Evolutionary conservation across 495 filamentous ascomycete genomes (phyloP), one percentile per base, ranked within the genome.

Genomic region (Extremus antarcticus): DNA sequence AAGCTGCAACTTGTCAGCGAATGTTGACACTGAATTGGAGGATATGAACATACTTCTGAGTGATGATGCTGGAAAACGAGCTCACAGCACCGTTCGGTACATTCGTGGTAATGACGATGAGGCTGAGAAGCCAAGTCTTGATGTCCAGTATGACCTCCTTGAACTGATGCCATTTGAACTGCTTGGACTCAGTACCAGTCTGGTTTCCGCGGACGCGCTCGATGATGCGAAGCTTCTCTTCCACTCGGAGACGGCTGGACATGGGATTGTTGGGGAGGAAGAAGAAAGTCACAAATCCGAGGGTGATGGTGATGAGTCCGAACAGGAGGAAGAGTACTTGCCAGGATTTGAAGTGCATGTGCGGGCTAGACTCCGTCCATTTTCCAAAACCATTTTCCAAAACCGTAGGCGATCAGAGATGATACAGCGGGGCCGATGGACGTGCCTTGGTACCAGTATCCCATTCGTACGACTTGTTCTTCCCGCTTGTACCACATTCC

Each of bases 91-190:
- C 59, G 39, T 41, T 56, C 1, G 46, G 21, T 1, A 40, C 46
- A 23, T 17, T 22, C 20, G 21, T 9, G 53, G 9, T 32, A 11
- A 64, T 79, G 19, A 17, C 22, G 40, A 57, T 54, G n/a, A 56
- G 19, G 21, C n/a, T 10, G 3, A 56, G 51, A 0, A 59, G 24
- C 48, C 53, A 63, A 22, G 52, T 50, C 38, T 58, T 41, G 2
- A 48, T 43, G 46, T 58, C 55, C 13, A 24, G 13, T n/a, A 54
- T 22, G 25, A 11, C 17, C 25, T 58, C 55, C 16, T 58, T 3
- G 25, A 50, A 16, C 13, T 35, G 29, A 13, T 4, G 7, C 4
- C 7, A 13, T 35, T 35, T 35, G 29, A 35, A 35, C 29, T 35
- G 29, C 15, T 57, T 55, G 43, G 47, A 38, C 29, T 58, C 48